phyloP scores from a whole-genome alignment of 208 protist species.

The Leishmania turanica region DNA sequence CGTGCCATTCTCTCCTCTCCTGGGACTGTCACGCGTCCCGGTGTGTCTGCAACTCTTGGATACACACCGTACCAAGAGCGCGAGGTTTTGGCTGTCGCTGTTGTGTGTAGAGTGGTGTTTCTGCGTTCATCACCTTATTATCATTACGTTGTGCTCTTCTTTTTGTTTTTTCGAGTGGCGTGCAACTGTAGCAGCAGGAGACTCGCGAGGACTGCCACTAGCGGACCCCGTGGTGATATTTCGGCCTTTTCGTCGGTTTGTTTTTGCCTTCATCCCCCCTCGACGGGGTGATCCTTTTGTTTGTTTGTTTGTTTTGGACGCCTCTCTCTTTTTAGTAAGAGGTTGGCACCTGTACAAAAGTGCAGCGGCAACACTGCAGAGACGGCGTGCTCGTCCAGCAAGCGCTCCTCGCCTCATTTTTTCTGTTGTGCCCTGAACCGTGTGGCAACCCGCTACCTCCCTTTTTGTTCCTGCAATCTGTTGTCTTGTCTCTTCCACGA shows the following conservation, averaged over 20 bases:
- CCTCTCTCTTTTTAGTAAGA: not conserved
- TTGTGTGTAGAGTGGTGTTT: not conserved
- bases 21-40: not conserved
- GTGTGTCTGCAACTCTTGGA: not conserved
- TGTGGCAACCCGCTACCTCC: not conserved
- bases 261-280: not conserved
- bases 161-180: not conserved
- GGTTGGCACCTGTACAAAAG: not conserved
- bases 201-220: not conserved
- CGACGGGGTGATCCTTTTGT: not conserved
- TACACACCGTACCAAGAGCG: not conserved
- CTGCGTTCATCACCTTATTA: not conserved
- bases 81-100: not conserved
- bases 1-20: not conserved
- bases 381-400: not conserved
- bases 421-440: not conserved
- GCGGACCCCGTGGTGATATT: not conserved
- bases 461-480: not conserved
- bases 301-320: too few relatives aligned
- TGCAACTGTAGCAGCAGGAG: not conserved
- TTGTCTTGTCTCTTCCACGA: not conserved
- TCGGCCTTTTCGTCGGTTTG: not conserved
- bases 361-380: not conserved
- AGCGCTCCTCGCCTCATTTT: not conserved
- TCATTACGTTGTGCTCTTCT: not conserved